Conservation (phyloP, 2,329 filamentous ascomycete species). For the Verticillium nubilum region DNA sequence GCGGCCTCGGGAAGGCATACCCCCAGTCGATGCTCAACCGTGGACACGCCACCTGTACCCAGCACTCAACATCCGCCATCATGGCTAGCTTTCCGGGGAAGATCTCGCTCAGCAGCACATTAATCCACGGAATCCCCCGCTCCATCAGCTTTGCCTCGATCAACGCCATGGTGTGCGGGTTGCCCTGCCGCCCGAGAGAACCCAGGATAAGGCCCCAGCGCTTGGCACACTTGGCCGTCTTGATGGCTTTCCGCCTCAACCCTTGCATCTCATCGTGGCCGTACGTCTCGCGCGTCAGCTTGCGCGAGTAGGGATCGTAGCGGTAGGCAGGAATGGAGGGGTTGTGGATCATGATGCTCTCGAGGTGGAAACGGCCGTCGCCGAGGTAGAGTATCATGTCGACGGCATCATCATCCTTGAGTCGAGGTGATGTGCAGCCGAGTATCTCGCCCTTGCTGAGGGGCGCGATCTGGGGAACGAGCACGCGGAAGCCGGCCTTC, state of each 20-base stretch:
- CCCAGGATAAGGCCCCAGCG: constrained; percentile 97
- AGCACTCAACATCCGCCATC: constrained; percentile 93
- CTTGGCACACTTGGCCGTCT: constrained; percentile 65
- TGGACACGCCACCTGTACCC: constrained; percentile 98
- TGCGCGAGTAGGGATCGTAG: constrained; percentile 93
- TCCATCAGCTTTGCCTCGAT: constrained; percentile 74
- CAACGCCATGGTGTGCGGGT: constrained; percentile 83
- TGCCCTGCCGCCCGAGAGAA: constrained; percentile 87
- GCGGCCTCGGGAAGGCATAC: constrained; percentile 83
- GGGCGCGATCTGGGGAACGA: constrained; percentile 89
- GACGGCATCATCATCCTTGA: constrained; percentile 52
- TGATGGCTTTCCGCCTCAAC: constrained; percentile 72
- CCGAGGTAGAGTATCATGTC: constrained; percentile 85
- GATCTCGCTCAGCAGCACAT: constrained; percentile 86
- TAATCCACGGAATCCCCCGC: constrained; percentile 73
- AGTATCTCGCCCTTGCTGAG: constrained; percentile 93
- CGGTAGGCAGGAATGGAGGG: constrained; percentile 84
- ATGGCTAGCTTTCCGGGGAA: constrained; percentile 92
- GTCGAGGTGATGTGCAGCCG: constrained; percentile 86
- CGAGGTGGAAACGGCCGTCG: constrained; percentile 90
- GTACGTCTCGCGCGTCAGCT: constrained; percentile 86
- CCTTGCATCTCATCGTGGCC: constrained; percentile 86
- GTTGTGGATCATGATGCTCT: constrained; percentile 99
- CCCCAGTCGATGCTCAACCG: constrained; percentile 97
- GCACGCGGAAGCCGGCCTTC: constrained; percentile 74